Percentiles rank a stretch among this genome's conserved stretches.
These are phyloP conservation scores for Cladosporium sp. DNA, from an alignment of 2,329 filamentous ascomycete species.

Conservation along the genomic window DNA sequence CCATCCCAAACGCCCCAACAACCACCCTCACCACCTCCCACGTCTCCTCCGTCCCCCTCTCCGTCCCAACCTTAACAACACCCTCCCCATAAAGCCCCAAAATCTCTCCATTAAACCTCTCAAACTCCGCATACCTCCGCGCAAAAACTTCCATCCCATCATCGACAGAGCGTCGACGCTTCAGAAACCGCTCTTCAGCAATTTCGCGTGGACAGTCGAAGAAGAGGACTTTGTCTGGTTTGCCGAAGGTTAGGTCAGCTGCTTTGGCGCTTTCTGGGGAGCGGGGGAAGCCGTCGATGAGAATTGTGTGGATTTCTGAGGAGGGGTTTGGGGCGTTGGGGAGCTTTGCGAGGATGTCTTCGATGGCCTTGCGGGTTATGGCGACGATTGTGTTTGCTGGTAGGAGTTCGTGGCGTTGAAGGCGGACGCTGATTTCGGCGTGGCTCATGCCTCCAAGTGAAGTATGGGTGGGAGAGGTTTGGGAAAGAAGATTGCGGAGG, in stretches of 20 bases:
- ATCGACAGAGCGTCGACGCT: not conserved
- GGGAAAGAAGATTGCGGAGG: slow-evolving; percentile 15
- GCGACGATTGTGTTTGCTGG: slow-evolving; percentile 10
- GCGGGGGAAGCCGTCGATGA: slow-evolving; percentile 22
- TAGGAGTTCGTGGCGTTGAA: slow-evolving; percentile 1
- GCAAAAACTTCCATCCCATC: not conserved
- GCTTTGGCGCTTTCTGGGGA: not conserved
- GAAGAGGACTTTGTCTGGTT: not conserved
- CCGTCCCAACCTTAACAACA: not conserved
- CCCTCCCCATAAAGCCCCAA: not conserved
- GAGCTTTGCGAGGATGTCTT: not conserved
- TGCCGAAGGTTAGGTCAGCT: not conserved
- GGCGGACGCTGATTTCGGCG: slow-evolving; percentile 7
- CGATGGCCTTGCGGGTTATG: slow-evolving; percentile 14
- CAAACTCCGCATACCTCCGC: not conserved
- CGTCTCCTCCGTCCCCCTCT: not conserved
- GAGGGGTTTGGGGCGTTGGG: not conserved
- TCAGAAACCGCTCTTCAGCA: slow-evolving; percentile 1
- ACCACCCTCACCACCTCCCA: not conserved
- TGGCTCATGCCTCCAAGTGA: slow-evolving; percentile 3
- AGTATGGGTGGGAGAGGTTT: not conserved
- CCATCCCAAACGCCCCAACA: too few relatives aligned
- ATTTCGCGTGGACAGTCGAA: slow-evolving; percentile 1
- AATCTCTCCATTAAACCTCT: not conserved
- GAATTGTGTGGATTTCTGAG: not conserved